Percentiles rank a stretch among this genome's conserved stretches.
Evolutionary conservation across 164 flowering plant genomes (phyloP).

Genomic region (Platanus orientalis): DNA sequence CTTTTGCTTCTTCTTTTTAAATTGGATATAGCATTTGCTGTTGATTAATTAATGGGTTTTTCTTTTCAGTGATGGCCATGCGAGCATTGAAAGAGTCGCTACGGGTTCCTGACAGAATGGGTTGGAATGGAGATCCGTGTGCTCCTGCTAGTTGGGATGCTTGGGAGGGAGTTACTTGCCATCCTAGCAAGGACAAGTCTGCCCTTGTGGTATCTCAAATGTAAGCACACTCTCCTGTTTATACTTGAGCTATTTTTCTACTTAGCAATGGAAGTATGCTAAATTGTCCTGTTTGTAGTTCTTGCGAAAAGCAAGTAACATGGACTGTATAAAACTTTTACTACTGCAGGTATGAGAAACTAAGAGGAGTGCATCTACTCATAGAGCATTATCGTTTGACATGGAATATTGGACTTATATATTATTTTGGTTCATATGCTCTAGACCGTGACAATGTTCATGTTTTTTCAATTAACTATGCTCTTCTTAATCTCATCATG

Average conservation of each 20-base stretch:
- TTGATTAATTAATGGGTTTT: conserved; percentile 1
- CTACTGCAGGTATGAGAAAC: neutral
- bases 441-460: neutral
- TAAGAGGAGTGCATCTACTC: neutral
- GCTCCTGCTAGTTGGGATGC: conserved; percentile 97
- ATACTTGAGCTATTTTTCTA: neutral
- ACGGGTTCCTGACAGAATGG: conserved; percentile 93
- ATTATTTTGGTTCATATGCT: neutral
- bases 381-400: too few species aligned
- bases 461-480: neutral
- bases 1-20: neutral
- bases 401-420: too few species aligned
- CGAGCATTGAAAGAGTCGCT: conserved; percentile 79
- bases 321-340: neutral
- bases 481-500: neutral
- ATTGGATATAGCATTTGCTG: neutral
- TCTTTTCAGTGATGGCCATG: conserved; percentile 89
- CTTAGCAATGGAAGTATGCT: neutral
- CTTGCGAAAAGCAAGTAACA: neutral
- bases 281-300: too few species aligned
- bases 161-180: conserved; percentile 99
- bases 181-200: conserved; percentile 35
- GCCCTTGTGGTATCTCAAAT: conserved; percentile 79
- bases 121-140: conserved; percentile 99
- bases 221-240: conserved; percentile 37